Evolutionary conservation across 768 basidiomycete species (phyloP), one percentile per base, ranked within the genome.

Genomic region (Termitomyces heimii): DNA sequence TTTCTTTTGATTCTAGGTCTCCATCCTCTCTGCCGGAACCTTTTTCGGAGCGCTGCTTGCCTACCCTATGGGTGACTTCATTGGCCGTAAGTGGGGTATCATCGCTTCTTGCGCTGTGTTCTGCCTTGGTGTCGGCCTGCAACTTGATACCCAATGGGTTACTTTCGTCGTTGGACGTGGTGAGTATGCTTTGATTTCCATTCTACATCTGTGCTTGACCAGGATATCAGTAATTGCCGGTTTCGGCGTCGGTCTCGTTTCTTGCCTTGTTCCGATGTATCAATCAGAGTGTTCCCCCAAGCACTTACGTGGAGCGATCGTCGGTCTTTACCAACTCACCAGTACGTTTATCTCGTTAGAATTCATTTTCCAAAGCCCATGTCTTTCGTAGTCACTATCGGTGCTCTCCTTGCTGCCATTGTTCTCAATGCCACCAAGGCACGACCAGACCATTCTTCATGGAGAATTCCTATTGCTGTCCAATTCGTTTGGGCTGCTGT

Each of bases 11-110:
- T 42, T 26, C 31, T 31, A 65, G 63, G 64, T 77, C 47, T 84
- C 83, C 50, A 88, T 91, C 65, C 82, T 92, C 35, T 92, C 90
- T 8, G 89, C 87, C n/a, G 92, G 92, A 60, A 94, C 91, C 29
- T 92, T 94, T 78, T 84, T 90, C 61, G 91, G 86, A 67, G 84
- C 84, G 20, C 76, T 91, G 39, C 59, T 76, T 35, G 73, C 68
- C 50, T 77, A 70, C 35, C 74, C 74, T 37, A 62, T 68, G 53
- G 85, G 67, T 57, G 76, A 68, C 57, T 61, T 81, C 35, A 87
- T 89, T 18, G 78, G 89, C 16, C 68, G 68, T 31, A 77, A 75
- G 64, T 74, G 72, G 71, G 70, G 86, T 40, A 87, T 92, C 71
- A 72, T 82, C 56, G 46, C 82, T 10, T 88, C 83, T 1, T 86